Evolutionary conservation across 192 early-diverging fungal genomes (phyloP).

Genomic region (Borealophlyctis nickersoniae): DNA sequence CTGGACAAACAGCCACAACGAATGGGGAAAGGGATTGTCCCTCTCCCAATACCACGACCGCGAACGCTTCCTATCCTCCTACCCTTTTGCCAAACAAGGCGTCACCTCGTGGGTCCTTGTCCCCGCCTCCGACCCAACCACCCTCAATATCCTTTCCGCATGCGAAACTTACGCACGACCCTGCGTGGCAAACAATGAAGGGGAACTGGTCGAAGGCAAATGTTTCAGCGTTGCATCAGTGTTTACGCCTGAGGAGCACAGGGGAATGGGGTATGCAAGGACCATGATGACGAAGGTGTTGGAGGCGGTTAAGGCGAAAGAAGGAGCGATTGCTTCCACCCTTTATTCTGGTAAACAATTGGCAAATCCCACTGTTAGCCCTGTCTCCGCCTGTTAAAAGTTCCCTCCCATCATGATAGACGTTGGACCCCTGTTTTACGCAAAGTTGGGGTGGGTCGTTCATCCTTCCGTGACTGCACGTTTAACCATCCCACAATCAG

Average conservation of each 20-base stretch:
- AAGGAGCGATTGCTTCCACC: slow-evolving; percentile 2
- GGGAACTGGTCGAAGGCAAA: not conserved
- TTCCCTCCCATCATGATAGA: too few species aligned
- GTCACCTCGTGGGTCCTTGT: not conserved
- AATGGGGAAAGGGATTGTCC: not conserved
- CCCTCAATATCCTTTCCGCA: not conserved
- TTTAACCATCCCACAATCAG: not conserved
- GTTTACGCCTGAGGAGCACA: slow-evolving; percentile 18
- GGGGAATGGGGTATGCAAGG: slow-evolving; percentile 11
- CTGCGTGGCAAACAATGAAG: not conserved
- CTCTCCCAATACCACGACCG: not conserved
- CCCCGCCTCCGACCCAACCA: not conserved
- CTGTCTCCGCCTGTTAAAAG: too few species aligned
- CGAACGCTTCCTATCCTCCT: not conserved
- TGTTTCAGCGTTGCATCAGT: slow-evolving; percentile 15
- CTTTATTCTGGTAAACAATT: slow-evolving; percentile 28
- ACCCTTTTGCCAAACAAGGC: not conserved
- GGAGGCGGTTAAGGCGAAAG: not conserved
- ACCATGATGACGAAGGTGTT: not conserved
- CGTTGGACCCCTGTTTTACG: slow-evolving; percentile 21
- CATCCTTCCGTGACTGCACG: slow-evolving; percentile 2
- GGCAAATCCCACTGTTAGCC: too few species aligned
- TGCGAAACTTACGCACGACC: not conserved
- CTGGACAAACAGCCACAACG: not conserved
- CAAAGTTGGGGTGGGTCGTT: slow-evolving; percentile 11